Evolutionary conservation across 1,139 yeast genomes (phyloP), one percentile per base, ranked within the genome.

Genomic region (Magnusiomyces sp.): DNA sequence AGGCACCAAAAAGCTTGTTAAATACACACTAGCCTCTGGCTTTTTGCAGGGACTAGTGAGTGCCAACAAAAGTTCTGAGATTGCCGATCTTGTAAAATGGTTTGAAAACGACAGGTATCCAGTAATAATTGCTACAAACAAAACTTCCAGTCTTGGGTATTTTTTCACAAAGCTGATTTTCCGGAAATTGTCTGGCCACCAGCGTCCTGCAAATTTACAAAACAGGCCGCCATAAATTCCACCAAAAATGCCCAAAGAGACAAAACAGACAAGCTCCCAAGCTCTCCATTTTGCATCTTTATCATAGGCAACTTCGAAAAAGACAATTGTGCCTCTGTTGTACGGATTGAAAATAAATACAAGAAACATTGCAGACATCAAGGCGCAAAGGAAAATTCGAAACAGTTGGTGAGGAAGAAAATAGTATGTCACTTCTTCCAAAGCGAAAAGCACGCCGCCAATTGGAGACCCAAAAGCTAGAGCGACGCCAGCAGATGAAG

Each of bases 401-500:
- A 80, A 79, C 27, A 80, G 64, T 52, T 79, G 82, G 53, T 75
- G 74, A 5, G 81, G 77, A 3, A 82, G 77, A 40, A 80, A 68
- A 54, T 77, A 76, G 58, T 80, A 77, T 55, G 79, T 76, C 36
- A 81, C 81, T 55, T 81, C 87, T 57, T 81, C 88, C 42, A 81
- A 68, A 23, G 81, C 76, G 61, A 81, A 81, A 31, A 81, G 60
- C 2, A 81, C 86, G 2, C 86, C 87, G 3, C 87, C 87, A 50
- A 81, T 68, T 1, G 87, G 87, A 1, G 81, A 75, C 0, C 86
- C 87, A 67, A 81, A 81, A 1, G 87, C 85, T 27, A 81, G 71
- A 3, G 86, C 83, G 10, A 81, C 85, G 5, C 87, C 87, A 10
- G 85, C 82, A 48, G 79, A 75, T 1, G 84, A 81, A 13, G 83